These are phyloP conservation scores for Leccinum solheimii DNA, from an alignment of 1,284 basidiomycete genomes.

Conservation along the genomic window DNA sequence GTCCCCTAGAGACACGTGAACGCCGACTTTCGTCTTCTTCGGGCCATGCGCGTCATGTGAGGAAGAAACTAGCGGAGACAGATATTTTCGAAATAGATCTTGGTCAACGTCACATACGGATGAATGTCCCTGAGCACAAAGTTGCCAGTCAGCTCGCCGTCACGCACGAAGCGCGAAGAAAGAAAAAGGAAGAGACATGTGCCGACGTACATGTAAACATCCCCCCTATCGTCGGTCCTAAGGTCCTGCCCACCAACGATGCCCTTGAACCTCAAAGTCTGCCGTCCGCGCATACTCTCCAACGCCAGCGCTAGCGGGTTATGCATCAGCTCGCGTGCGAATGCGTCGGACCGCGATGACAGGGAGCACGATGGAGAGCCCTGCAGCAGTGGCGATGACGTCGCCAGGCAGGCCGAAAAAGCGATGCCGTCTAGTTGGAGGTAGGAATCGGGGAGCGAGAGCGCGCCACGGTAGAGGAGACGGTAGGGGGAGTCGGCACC, in stretches of 20 bases:
- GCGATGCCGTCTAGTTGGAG: constrained; percentile 73
- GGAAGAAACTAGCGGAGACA: constrained; percentile 41
- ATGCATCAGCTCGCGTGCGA: constrained; percentile 47
- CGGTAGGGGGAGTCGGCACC: constrained; percentile 36
- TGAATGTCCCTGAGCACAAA: constrained; percentile 60
- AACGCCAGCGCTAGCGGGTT: constrained; percentile 70
- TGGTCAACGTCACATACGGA: constrained; percentile 58
- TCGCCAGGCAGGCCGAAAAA: constrained; percentile 49
- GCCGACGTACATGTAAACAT: constrained; percentile 60
- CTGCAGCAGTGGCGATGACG: constrained; percentile 33
- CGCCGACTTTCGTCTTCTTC: constrained; percentile 45
- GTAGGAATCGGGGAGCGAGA: constrained; percentile 73
- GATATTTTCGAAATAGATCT: constrained; percentile 68
- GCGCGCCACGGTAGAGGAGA: constrained; percentile 71
- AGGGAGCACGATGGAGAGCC: constrained; percentile 37
- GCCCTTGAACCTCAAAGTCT: constrained; percentile 59
- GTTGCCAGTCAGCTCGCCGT: neutral
- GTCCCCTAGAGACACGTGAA: constrained; percentile 70
- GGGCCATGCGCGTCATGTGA: constrained; percentile 15
- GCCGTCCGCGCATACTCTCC: constrained; percentile 79
- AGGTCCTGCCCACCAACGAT: constrained; percentile 52
- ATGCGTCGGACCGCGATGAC: constrained; percentile 28
- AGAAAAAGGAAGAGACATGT: neutral
- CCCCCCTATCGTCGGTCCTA: constrained; percentile 59
- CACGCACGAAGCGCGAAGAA: neutral